Evolutionary conservation across 139 green algal genomes (phyloP).

Genomic region (Picochlorum sp.): DNA sequence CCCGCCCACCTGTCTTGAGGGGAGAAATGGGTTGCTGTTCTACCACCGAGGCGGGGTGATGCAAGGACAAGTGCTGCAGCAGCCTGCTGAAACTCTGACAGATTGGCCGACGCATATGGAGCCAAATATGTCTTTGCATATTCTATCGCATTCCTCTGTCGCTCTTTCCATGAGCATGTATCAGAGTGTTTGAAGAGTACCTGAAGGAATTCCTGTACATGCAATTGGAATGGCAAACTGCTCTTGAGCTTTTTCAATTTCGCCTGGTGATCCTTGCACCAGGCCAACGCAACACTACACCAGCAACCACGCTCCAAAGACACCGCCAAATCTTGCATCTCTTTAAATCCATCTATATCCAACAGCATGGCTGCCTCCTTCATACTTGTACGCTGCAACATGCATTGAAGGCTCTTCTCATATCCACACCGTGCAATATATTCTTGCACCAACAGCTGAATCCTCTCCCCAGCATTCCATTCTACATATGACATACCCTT

Average conservation of each 20-base stretch:
- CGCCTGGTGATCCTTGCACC: constrained; percentile 61
- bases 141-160: constrained; percentile 70
- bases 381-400: constrained; percentile 8
- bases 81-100: constrained; percentile 78
- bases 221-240: constrained; percentile 82
- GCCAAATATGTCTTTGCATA: constrained; percentile 74
- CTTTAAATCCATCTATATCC: constrained; percentile 71
- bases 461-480: too few relatives aligned
- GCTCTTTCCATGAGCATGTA: constrained; percentile 32
- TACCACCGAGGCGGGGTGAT: background rate
- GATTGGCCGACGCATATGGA: constrained; percentile 48
- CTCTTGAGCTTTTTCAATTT: constrained; percentile 67
- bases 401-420: constrained; percentile 8
- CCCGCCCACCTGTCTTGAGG: constrained; percentile 40
- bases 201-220: constrained; percentile 76
- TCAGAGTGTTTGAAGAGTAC: too few relatives aligned
- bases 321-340: constrained; percentile 44
- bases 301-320: constrained; percentile 47
- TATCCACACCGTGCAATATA: constrained; percentile 67
- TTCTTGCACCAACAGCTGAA: constrained; percentile 28
- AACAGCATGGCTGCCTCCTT: constrained; percentile 29
- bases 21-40: constrained; percentile 41
- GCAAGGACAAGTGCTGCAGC: constrained; percentile 70
- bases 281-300: constrained; percentile 62
- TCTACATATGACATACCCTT: too few relatives aligned